Evolutionary conservation across 164 flowering plant species (phyloP).

Genomic region (Dillenia suffruticosa): DNA sequence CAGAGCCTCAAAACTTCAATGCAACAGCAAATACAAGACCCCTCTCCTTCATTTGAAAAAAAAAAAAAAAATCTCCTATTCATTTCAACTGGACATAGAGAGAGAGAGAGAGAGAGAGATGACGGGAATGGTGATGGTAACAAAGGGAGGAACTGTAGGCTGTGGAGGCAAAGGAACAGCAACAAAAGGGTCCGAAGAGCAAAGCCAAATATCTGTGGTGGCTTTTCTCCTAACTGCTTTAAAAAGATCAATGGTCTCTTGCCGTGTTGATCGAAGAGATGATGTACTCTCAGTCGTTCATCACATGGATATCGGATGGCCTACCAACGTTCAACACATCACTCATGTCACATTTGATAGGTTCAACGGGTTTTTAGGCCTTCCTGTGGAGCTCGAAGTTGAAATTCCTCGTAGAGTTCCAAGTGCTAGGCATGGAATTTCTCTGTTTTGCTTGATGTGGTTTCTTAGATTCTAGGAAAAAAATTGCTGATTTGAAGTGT

Average conservation of each 20-base stretch:
- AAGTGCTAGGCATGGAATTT: slow-evolving; percentile 72
- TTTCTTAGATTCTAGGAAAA: not conserved
- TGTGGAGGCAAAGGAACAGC: slow-evolving; percentile 31
- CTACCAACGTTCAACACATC: slow-evolving; percentile 82
- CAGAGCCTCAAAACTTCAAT: slow-evolving; percentile 8
- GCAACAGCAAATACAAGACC: slow-evolving; percentile 3
- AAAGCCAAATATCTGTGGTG: slow-evolving; percentile 60
- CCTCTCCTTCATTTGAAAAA: slow-evolving; percentile 1
- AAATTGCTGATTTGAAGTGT: not conserved
- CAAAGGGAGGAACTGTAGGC: slow-evolving; percentile 57
- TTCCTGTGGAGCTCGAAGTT: slow-evolving; percentile 86
- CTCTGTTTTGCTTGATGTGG: not conserved
- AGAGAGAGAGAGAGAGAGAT: slow-evolving; percentile 31
- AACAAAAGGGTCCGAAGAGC: slow-evolving; percentile 26
- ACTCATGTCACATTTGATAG: slow-evolving; percentile 96
- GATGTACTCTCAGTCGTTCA: slow-evolving; percentile 49
- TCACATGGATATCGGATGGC: slow-evolving; percentile 92
- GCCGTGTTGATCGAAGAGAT: slow-evolving; percentile 58
- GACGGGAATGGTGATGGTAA: slow-evolving; percentile 68
- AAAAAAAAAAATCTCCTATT: not conserved
- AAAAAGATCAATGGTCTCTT: slow-evolving; percentile 83
- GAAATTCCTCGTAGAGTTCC: slow-evolving; percentile 81
- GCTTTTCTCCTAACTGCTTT: slow-evolving; percentile 61
- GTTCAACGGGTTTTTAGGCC: slow-evolving; percentile 90
- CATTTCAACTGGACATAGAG: not conserved